Base-by-base conservation (phyloP, 441 rosid species). In the Croton setiger region DNA sequence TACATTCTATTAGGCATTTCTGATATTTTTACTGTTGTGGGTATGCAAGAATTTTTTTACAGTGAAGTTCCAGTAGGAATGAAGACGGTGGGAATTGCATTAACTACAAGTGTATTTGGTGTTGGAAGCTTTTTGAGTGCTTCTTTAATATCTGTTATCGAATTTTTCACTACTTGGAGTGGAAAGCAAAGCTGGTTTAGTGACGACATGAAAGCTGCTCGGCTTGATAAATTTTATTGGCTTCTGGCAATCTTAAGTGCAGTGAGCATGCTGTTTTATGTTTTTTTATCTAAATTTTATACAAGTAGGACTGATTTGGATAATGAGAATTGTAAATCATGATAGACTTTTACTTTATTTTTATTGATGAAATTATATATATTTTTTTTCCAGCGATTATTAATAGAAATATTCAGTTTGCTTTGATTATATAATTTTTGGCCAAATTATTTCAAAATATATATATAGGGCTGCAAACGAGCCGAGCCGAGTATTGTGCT, bases 41-140 rank as follows among this genome's bases (percentile, higher is more conserved):
- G 97, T 11, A 90, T 91, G 98, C 97, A 94, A 72, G 97, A 94
- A 79, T 94, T 91, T 75, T 94, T 94, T 76, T 90, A 91, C 78
- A 79, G 81, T 27, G 96, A 94, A 74, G 97, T 91, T 18, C 98
- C 98, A 0, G 79, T 77, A 0, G 79, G 83, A 63, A 94, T 94
- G 98, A 78, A 88, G 71, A 88, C 97, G 0, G 87, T 91, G 96
- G 98, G 94, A 5, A 91, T 94, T 66, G 97, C 98, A 0, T 70
- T 94, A 8, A 88, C 89, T 68, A 91, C 93, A 0, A 91, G 97
- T 52, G 98, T 94, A 15, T 94, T 91, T 21, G 98, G 98, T 4
- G 92, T 91, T 1, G 98, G 98, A 62, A 87, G 98, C 74, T 91
- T 94, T 65, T 37, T 87, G 78, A 88, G 97, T 70, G 96, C 98